Percentiles rank a stretch among this genome's conserved stretches.
Conservation (phyloP, 805 yeast species). For the Nakazawaea sp. region DNA sequence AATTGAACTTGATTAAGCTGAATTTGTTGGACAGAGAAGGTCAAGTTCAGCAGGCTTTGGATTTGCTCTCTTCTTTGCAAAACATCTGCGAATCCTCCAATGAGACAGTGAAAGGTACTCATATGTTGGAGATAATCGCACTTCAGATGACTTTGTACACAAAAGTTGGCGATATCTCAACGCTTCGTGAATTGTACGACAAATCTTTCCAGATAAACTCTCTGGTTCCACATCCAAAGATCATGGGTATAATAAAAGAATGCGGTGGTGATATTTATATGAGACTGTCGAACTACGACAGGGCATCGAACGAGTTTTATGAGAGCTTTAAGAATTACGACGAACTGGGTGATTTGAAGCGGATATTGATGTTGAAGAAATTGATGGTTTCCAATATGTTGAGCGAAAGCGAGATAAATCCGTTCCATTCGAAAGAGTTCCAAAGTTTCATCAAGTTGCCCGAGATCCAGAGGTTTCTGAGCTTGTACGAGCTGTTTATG, state of each 20-base stretch:
- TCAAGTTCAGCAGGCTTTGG: slow-evolving; percentile 24
- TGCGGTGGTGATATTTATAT: slow-evolving; percentile 69
- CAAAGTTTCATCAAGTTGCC: slow-evolving; percentile 22
- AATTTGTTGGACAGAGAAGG: slow-evolving; percentile 26
- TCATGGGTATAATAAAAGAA: slow-evolving; percentile 69
- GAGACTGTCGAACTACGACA: slow-evolving; percentile 49
- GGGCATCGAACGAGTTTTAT: slow-evolving; percentile 42
- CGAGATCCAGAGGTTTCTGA: slow-evolving; percentile 17
- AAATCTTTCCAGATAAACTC: slow-evolving; percentile 41
- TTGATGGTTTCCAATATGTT: slow-evolving; percentile 56
- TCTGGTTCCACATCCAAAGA: slow-evolving; percentile 70
- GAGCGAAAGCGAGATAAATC: slow-evolving; percentile 59
- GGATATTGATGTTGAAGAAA: slow-evolving; percentile 52
- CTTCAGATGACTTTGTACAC: slow-evolving; percentile 52
- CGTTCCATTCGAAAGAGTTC: slow-evolving; percentile 70
- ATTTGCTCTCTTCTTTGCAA: slow-evolving; percentile 30
- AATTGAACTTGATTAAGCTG: slow-evolving; percentile 38
- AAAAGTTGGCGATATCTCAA: slow-evolving; percentile 25
- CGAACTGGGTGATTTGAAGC: slow-evolving; percentile 51
- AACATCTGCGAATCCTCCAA: slow-evolving; percentile 27
- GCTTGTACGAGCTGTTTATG: slow-evolving; percentile 20
- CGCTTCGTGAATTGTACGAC: slow-evolving; percentile 41
- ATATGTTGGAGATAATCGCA: slow-evolving; percentile 58
- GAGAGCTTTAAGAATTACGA: slow-evolving; percentile 43
- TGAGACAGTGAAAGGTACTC: slow-evolving; percentile 39